phyloP scores from a whole-genome alignment of 169 alveolate genomes.

The Miamiensis avidus region DNA sequence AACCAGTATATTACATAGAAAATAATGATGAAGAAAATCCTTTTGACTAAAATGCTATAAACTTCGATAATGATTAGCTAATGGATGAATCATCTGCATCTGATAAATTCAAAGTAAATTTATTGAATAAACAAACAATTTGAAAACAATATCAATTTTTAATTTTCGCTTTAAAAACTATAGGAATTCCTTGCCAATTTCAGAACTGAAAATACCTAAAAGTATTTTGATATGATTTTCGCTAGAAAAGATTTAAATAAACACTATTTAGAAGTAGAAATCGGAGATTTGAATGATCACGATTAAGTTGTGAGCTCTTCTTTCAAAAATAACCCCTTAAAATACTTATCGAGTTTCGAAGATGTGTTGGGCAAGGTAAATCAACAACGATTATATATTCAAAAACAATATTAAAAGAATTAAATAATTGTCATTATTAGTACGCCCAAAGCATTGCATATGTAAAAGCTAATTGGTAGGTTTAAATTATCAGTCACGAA shows the following conservation, averaged over 20 bases:
- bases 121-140: not conserved
- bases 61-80: no score
- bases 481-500: not conserved
- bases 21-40: not conserved
- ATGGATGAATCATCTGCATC: no score
- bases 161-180: no score
- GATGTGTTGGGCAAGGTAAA: not conserved
- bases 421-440: not conserved
- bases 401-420: no score
- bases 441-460: not conserved
- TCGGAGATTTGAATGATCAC: not conserved
- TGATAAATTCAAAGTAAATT: no score
- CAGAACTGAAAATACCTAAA: not conserved
- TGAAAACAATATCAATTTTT: no score
- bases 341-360: not conserved
- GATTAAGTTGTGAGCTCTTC: not conserved
- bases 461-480: not conserved
- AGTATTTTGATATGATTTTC: not conserved
- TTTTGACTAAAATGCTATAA: no score
- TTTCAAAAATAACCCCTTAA: not conserved
- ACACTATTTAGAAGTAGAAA: not conserved
- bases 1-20: not conserved
- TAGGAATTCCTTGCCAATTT: not conserved
- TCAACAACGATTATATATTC: no score
- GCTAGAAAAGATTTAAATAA: not conserved